A percentile compares a stretch with the other conserved stretches of the same genome.
Evolutionary conservation across 2,329 filamentous ascomycete species (phyloP).

Genomic region (Cryphonectria nitschkei): DNA sequence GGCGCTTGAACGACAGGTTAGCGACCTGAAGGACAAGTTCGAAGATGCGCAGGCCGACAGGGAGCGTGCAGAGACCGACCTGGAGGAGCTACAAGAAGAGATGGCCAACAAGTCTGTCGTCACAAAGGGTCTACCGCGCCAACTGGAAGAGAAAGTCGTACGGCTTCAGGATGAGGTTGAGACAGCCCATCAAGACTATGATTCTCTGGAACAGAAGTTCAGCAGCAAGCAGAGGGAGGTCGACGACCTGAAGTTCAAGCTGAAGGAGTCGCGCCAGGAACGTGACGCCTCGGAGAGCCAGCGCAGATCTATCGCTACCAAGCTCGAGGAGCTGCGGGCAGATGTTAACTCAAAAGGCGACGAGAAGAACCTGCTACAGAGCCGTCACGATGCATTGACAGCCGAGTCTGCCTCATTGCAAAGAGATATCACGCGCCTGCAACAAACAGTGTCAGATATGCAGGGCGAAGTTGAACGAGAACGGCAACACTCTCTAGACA

Average conservation of each 20-base stretch:
- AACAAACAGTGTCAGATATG: constrained; percentile 51
- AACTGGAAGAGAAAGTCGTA: constrained; percentile 72
- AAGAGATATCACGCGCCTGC: constrained; percentile 59
- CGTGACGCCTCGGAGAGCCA: constrained; percentile 45
- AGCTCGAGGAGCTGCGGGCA: constrained; percentile 59
- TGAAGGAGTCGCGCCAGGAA: constrained; percentile 49
- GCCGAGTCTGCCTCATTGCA: constrained; percentile 70
- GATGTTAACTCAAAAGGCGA: constrained; percentile 63
- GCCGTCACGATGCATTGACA: constrained; percentile 68
- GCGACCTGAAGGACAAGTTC: constrained; percentile 58
- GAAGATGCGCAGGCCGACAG: constrained; percentile 58
- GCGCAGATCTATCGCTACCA: constrained; percentile 47
- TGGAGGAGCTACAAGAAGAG: constrained; percentile 73
- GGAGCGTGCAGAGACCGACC: constrained; percentile 60
- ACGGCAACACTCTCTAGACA: constrained; percentile 60
- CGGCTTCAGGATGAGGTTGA: constrained; percentile 70
- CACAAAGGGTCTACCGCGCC: constrained; percentile 73
- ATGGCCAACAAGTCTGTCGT: constrained; percentile 79
- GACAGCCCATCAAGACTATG: constrained; percentile 51
- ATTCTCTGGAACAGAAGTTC: constrained; percentile 56
- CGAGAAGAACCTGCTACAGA: constrained; percentile 72
- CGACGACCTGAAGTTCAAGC: constrained; percentile 47
- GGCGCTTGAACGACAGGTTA: constrained; percentile 56
- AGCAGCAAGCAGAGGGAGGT: constrained; percentile 51
- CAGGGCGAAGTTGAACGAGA: constrained; percentile 56